Evolutionary conservation across 768 basidiomycete species (phyloP).

Genomic region (Tephrocybe sp.): DNA sequence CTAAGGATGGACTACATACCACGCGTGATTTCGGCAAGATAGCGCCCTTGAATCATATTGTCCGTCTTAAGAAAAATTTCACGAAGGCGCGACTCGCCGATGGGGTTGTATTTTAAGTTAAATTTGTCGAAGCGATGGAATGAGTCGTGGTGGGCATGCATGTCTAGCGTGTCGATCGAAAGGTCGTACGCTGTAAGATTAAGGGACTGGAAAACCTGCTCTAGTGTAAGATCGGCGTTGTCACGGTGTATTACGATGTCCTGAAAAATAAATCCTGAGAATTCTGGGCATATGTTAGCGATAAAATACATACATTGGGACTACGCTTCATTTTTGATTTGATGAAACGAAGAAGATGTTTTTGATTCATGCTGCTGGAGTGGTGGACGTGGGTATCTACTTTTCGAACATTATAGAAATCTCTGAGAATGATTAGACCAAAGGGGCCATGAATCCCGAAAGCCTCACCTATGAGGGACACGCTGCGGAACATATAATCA

Average conservation of each 20-base stretch:
- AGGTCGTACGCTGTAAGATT: slow-evolving; percentile 96
- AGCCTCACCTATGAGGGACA: slow-evolving; percentile 67
- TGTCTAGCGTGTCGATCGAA: slow-evolving; percentile 97
- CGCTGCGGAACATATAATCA: background rate
- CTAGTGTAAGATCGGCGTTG: slow-evolving; percentile 80
- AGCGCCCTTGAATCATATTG: slow-evolving; percentile 88
- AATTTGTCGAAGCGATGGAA: slow-evolving; percentile 99
- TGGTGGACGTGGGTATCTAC: slow-evolving; percentile 99
- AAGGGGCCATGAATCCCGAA: background rate
- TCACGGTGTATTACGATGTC: slow-evolving; percentile 97
- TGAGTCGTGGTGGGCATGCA: slow-evolving; percentile 98
- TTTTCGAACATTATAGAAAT: slow-evolving; percentile 97
- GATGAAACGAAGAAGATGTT: slow-evolving; percentile 96
- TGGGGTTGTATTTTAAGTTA: slow-evolving; percentile 96
- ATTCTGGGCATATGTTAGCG: background rate
- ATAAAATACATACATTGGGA: slow-evolving; percentile 53
- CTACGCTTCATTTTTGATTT: slow-evolving; percentile 96
- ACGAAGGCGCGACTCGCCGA: slow-evolving; percentile 89
- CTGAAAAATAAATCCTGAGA: slow-evolving; percentile 34
- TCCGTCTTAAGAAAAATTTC: slow-evolving; percentile 99
- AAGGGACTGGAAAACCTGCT: slow-evolving; percentile 95
- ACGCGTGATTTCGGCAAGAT: slow-evolving; percentile 91
- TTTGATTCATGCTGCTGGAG: slow-evolving; percentile 99
- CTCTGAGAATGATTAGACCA: slow-evolving; percentile 44
- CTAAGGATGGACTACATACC: slow-evolving; percentile 40